phyloP scores from a whole-genome alignment of 495 filamentous ascomycete species.

The Letharia lupina region DNA sequence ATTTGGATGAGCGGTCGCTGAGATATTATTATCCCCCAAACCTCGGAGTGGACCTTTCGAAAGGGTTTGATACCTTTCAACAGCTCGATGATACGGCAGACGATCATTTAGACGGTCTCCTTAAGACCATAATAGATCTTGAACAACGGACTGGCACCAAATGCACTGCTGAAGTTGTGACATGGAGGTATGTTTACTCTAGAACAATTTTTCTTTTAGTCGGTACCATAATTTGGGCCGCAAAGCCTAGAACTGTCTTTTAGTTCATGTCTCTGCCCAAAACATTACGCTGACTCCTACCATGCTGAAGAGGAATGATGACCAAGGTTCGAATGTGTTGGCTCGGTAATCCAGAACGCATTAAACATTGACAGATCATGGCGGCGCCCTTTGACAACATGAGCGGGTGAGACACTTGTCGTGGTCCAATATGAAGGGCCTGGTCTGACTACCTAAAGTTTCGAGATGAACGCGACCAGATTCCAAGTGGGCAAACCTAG shows the following conservation, averaged over 20 bases:
- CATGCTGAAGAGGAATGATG: constrained; percentile 64
- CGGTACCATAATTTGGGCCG: background rate
- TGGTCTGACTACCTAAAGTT: constrained; percentile 42
- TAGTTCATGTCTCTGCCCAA: background rate
- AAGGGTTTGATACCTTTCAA: constrained; percentile 73
- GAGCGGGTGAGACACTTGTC: constrained; percentile 53
- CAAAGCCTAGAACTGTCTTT: background rate
- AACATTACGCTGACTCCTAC: background rate
- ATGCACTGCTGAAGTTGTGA: constrained; percentile 72
- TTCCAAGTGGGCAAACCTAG: constrained; percentile 59
- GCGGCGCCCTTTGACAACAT: constrained; percentile 70
- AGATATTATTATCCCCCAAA: constrained; percentile 79
- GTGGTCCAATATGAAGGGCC: background rate
- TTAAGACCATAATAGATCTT: constrained; percentile 62
- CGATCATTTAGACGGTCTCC: constrained; percentile 79
- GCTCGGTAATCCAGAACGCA: background rate
- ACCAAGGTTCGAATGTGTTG: constrained; percentile 60
- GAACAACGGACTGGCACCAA: constrained; percentile 59
- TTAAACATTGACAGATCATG: constrained; percentile 57
- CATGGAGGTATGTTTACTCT: constrained; percentile 52
- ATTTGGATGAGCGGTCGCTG: constrained; percentile 65
- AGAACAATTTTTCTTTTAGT: background rate
- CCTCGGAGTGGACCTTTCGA: constrained; percentile 61
- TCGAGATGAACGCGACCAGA: constrained; percentile 90
- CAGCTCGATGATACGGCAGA: constrained; percentile 74